Evolutionary conservation across 192 early-diverging fungal genomes (phyloP).

Genomic region (Backusella mclennaniae): DNA sequence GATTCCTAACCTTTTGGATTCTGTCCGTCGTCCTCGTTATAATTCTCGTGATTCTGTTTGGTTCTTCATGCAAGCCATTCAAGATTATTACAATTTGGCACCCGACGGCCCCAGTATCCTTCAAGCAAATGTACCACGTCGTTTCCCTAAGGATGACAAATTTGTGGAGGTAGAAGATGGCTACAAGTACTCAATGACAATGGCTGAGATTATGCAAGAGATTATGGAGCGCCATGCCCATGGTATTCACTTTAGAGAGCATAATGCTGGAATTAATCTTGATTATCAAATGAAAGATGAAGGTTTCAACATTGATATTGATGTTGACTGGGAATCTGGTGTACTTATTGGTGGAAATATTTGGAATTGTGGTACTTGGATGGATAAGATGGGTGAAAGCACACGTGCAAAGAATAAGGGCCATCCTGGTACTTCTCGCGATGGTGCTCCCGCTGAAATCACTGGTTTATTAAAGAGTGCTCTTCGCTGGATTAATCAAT

Average conservation of each 20-base stretch:
- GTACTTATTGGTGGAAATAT: conserved; percentile 84
- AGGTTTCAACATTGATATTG: conserved; percentile 84
- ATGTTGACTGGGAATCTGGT: conserved; percentile 77
- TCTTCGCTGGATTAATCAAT: conserved; percentile 76
- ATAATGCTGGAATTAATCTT: conserved; percentile 86
- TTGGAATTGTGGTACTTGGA: conserved; percentile 99
- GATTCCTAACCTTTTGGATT: conserved; percentile 95
- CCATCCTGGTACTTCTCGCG: conserved; percentile 88
- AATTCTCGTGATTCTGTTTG: conserved; percentile 96
- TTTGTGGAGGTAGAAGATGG: conserved; percentile 70
- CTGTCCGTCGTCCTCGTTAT: conserved; percentile 81
- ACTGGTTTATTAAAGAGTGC: conserved; percentile 84
- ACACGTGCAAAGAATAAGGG: conserved; percentile 93
- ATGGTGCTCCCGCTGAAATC: conserved; percentile 92
- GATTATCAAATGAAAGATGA: conserved; percentile 91
- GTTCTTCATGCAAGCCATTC: conserved; percentile 94
- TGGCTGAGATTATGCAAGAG: conserved; percentile 90
- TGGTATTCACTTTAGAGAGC: conserved; percentile 92
- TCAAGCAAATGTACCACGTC: conserved; percentile 63
- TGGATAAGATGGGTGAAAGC: conserved; percentile 98
- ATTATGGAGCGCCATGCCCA: conserved; percentile 86
- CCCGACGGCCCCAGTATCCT: conserved; percentile 81
- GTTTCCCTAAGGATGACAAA: conserved; percentile 77
- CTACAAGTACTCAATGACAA: conserved; percentile 63
- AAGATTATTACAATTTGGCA: conserved; percentile 72